Percentiles rank a stretch among this genome's conserved stretches.
Evolutionary conservation across 768 basidiomycete genomes (phyloP).

Genomic region (Panaeolus papilionaceus): DNA sequence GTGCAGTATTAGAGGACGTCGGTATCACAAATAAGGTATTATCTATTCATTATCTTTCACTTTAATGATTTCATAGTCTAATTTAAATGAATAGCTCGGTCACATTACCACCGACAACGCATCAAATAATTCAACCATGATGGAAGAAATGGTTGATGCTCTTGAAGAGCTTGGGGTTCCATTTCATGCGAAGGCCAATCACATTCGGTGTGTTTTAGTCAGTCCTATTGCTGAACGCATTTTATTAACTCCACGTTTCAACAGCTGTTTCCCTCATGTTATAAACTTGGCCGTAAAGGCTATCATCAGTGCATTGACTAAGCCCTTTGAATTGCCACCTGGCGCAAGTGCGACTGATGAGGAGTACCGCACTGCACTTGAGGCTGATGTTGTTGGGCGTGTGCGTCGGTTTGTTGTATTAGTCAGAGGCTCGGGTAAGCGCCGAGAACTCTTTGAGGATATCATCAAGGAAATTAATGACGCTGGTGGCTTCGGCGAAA

Average conservation of each 20-base stretch:
- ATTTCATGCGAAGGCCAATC: slow-evolving; percentile 25
- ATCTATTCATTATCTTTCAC: slow-evolving; percentile 7
- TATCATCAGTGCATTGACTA: slow-evolving; percentile 21
- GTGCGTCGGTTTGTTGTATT: slow-evolving; percentile 32
- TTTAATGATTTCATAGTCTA: neutral
- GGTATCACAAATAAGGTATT: slow-evolving; percentile 33
- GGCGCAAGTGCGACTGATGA: neutral
- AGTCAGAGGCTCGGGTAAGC: slow-evolving; percentile 36
- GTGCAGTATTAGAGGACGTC: slow-evolving; percentile 32
- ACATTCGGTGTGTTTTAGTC: slow-evolving; percentile 29
- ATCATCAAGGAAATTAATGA: slow-evolving; percentile 34
- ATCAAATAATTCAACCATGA: slow-evolving; percentile 41
- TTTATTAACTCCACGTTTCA: slow-evolving; percentile 12
- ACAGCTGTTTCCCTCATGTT: slow-evolving; percentile 36
- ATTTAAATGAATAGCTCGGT: slow-evolving; percentile 33
- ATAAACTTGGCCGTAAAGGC: slow-evolving; percentile 37
- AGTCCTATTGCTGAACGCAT: too few species aligned
- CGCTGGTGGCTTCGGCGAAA: slow-evolving; percentile 16
- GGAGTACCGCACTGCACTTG: slow-evolving; percentile 26
- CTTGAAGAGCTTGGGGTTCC: slow-evolving; percentile 24
- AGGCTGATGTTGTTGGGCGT: slow-evolving; percentile 29
- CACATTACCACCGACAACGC: slow-evolving; percentile 45
- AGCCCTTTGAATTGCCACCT: neutral
- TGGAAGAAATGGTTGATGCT: slow-evolving; percentile 27
- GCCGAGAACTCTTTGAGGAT: slow-evolving; percentile 30